Evolutionary conservation across 2,329 filamentous ascomycete species (phyloP).

Genomic region (Xylaria sp.): DNA sequence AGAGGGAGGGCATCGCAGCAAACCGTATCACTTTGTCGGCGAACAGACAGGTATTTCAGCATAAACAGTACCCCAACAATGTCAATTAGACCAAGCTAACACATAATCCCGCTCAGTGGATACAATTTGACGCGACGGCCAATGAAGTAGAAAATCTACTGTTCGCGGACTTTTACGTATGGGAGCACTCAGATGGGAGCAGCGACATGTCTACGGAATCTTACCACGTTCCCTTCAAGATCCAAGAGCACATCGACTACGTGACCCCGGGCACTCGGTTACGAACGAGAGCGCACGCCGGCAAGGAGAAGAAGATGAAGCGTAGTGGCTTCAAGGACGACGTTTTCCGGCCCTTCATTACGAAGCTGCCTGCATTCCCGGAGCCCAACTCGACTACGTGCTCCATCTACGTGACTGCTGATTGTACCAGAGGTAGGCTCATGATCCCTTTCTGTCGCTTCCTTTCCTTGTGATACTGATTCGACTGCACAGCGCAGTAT

Average conservation of each 20-base stretch:
- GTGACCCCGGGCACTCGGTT: conserved; percentile 34
- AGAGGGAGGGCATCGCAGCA: conserved; percentile 38
- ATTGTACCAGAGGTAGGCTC: conserved; percentile 35
- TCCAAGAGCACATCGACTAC: conserved; percentile 37
- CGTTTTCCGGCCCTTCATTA: conserved; percentile 29
- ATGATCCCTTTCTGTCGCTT: not conserved
- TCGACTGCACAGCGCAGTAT: conserved; percentile 27
- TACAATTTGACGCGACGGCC: conserved; percentile 45
- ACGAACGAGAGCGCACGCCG: conserved; percentile 20
- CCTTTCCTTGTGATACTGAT: conserved; percentile 1
- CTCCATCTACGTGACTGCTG: conserved; percentile 33
- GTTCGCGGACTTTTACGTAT: conserved; percentile 44
- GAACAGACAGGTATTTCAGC: conserved; percentile 34
- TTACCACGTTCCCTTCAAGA: conserved; percentile 35
- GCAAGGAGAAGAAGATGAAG: conserved; percentile 26
- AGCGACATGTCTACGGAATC: conserved; percentile 30
- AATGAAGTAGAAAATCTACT: conserved; percentile 44
- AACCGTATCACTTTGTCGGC: conserved; percentile 32
- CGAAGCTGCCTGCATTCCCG: conserved; percentile 26
- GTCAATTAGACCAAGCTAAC: conserved; percentile 1
- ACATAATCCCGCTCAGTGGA: conserved; percentile 37
- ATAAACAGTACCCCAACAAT: not conserved
- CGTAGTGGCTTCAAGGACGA: conserved; percentile 25
- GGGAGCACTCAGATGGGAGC: conserved; percentile 39
- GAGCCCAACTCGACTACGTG: conserved; percentile 34